Conservation (phyloP, 352 stramenopile genomes). For the Pythium graminicola region DNA sequence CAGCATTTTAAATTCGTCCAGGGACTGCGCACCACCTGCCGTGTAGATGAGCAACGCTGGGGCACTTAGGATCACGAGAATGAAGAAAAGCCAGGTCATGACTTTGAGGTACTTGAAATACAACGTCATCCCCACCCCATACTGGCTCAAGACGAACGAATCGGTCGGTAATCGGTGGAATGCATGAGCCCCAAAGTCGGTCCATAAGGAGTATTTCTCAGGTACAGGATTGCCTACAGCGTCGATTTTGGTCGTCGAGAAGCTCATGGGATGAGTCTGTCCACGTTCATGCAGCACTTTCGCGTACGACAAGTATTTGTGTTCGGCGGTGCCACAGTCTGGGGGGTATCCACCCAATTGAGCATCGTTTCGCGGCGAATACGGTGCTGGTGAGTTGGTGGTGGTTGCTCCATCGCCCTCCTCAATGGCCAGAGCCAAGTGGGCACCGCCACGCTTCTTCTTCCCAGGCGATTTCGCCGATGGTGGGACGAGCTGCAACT, state of each 20-base stretch:
- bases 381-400: conserved; percentile 2
- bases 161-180: conserved; percentile 72
- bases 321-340: conserved; percentile 61
- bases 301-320: conserved; percentile 77
- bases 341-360: conserved; percentile 66
- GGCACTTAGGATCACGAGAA: conserved; percentile 59
- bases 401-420: background rate
- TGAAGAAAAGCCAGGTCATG: conserved; percentile 76
- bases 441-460: conserved; percentile 1
- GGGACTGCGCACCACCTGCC: conserved; percentile 46
- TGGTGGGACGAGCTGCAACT: conserved; percentile 3
- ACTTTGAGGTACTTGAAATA: conserved; percentile 88
- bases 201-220: conserved; percentile 48
- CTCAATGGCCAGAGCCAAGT: conserved; percentile 13
- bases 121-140: conserved; percentile 65
- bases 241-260: conserved; percentile 51
- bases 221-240: conserved; percentile 45
- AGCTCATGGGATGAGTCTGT: conserved; percentile 69
- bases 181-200: conserved; percentile 69
- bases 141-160: conserved; percentile 69
- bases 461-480: background rate
- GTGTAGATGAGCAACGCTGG: conserved; percentile 61
- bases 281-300: conserved; percentile 68
- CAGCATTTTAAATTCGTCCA: conserved; percentile 53
- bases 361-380: conserved; percentile 38